These are phyloP conservation scores for Daldinia loculata DNA, from an alignment of 495 filamentous ascomycete genomes.

Conservation along the genomic window DNA sequence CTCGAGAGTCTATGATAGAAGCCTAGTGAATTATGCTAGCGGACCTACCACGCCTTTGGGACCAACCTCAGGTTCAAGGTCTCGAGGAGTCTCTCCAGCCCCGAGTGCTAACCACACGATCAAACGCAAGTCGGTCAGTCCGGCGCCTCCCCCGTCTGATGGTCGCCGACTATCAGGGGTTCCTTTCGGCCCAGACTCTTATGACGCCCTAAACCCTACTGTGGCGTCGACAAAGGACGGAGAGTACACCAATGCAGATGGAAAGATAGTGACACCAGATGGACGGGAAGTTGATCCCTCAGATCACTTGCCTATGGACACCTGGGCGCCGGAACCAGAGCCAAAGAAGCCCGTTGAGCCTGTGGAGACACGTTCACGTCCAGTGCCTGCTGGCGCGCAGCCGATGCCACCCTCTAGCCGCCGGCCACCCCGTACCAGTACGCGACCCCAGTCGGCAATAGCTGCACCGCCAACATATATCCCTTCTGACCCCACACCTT, in stretches of 20 bases:
- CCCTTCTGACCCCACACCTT: constrained; percentile 46
- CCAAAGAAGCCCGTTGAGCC: constrained; percentile 65
- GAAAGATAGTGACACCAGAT: constrained; percentile 80
- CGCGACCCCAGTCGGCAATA: constrained; percentile 38
- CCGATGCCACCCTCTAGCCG: constrained; percentile 51
- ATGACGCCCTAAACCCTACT: constrained; percentile 74
- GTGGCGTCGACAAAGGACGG: constrained; percentile 48
- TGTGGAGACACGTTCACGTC: constrained; percentile 54
- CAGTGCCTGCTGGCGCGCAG: constrained; percentile 57
- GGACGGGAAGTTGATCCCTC: constrained; percentile 91
- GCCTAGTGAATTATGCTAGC: constrained; percentile 51
- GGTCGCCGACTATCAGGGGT: constrained; percentile 66
- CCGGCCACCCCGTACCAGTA: constrained; percentile 35
- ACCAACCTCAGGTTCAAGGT: constrained; percentile 46
- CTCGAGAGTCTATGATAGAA: constrained; percentile 48
- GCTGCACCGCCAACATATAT: constrained; percentile 30
- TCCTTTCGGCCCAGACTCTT: constrained; percentile 92
- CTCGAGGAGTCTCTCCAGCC: constrained; percentile 68
- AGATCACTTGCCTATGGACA: constrained; percentile 89
- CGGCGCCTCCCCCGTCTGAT: constrained; percentile 67
- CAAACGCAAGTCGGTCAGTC: constrained; percentile 79
- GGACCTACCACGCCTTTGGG: constrained; percentile 50
- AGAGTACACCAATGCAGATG: constrained; percentile 56
- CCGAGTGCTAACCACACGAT: constrained; percentile 61
- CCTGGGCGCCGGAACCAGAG: constrained; percentile 95